Evolutionary conservation across 2,329 filamentous ascomycete species (phyloP), one percentile per base, ranked within the genome.

Genomic region (Fusarium keratoplasticum): DNA sequence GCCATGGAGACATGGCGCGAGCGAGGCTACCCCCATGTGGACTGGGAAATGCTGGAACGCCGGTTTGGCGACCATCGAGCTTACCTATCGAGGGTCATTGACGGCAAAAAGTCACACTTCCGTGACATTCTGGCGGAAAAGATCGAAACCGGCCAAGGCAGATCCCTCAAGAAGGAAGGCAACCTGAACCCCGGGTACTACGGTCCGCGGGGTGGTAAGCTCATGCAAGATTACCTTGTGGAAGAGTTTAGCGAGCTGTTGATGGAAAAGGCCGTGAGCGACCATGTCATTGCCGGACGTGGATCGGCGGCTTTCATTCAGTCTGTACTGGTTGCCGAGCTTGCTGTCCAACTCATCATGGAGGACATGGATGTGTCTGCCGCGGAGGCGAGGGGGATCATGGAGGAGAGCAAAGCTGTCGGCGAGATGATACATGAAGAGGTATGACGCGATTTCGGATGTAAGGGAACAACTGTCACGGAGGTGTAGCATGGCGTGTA

Each of bases 141-240:
- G 14, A 84, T 93, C 50, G 86, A 87, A 64, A 82, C 84, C 3
- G 92, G 91, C 14, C 86, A 88, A 78, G 89, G 61, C 33, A 87
- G 89, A 61, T 92, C 88, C 29, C 84, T 93, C 65, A 84, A 89
- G 61, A 88, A 89, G 68, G 90, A 87, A 60, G 84, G 89, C 31
- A 87, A 86, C 64, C 86, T 92, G 33, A 91, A 89, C 4, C 93
- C 93, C 11, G 95, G 95, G 0, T 98, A 97, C 82, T 98, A 97
- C 82, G 95, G 95, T 2, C 89, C 92, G 4, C 89, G 91, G 22
- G 95, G 95, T 1, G 87, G 93, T 61, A 89, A 89, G 58, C 83
- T 89, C 61, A 94, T 98, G 88, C 93, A 90, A 52, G 91, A 94
- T 76, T 89, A 88, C 64, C 88, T 95, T 40, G 90, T 93, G 67